phyloP scores from a whole-genome alignment of 2,329 filamentous ascomycete species.

The Aureobasidium musti region DNA sequence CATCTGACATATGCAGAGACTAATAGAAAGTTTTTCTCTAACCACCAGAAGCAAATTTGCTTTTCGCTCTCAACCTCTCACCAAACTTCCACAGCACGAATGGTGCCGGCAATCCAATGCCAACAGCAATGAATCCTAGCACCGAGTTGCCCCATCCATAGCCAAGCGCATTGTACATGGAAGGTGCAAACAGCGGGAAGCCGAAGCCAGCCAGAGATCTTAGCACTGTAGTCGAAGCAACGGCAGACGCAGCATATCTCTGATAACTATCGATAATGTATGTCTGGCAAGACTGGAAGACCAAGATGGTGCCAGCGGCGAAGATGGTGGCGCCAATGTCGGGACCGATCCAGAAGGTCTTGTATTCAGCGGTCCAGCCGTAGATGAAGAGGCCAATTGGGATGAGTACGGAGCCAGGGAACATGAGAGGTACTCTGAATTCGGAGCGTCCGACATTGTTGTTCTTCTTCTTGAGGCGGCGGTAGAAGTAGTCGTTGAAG shows the following conservation, averaged over 20 bases:
- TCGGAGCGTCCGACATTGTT: conserved; percentile 45
- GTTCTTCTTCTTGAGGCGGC: conserved; percentile 42
- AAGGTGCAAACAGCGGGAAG: conserved; percentile 61
- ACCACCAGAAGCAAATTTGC: conserved; percentile 27
- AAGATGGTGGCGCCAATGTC: conserved; percentile 61
- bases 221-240: conserved; percentile 58
- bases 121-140: conserved; percentile 58
- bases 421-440: conserved; percentile 56
- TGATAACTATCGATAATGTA: conserved; percentile 62
- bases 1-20: not conserved
- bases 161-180: conserved; percentile 51
- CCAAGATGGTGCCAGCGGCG: conserved; percentile 57
- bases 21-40: not conserved
- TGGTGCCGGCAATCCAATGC: conserved; percentile 54
- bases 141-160: conserved; percentile 57
- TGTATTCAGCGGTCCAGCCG: conserved; percentile 58
- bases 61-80: conserved; percentile 38
- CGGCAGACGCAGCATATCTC: conserved; percentile 52
- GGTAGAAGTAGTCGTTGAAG: conserved; percentile 44
- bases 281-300: conserved; percentile 61
- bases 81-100: conserved; percentile 50
- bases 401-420: conserved; percentile 56
- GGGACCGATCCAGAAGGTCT: conserved; percentile 60
- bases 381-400: conserved; percentile 60
- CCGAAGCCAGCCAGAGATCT: conserved; percentile 59